These are phyloP conservation scores for Cucumis cinereus DNA, from an alignment of 306 rosid species.

Conservation along the genomic window DNA sequence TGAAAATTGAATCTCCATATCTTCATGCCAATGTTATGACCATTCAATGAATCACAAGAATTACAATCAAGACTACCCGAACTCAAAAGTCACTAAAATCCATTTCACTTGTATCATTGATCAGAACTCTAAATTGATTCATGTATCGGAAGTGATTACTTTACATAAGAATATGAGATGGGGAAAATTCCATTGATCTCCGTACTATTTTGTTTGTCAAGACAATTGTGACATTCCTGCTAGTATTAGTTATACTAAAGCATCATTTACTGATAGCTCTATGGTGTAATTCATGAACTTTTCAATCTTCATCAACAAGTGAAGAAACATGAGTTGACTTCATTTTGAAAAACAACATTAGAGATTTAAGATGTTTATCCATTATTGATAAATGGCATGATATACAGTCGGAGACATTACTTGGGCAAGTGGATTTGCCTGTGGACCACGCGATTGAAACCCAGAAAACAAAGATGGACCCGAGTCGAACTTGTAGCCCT, in stretches of 20 bases:
- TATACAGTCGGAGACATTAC: slow-evolving; percentile 12
- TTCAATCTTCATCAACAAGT: background rate
- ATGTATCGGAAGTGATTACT: background rate
- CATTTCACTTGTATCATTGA: background rate
- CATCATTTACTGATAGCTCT: background rate
- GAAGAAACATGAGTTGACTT: background rate
- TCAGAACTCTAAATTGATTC: background rate
- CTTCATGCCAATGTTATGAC: background rate
- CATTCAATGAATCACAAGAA: background rate
- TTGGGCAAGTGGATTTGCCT: slow-evolving; percentile 86
- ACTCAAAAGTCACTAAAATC: background rate
- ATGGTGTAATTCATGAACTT: background rate
- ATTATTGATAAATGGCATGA: background rate
- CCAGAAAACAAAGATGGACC: slow-evolving; percentile 89
- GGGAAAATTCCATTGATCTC: background rate
- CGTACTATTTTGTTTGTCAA: background rate
- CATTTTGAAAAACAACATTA: background rate
- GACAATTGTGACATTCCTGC: background rate
- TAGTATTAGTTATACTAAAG: background rate
- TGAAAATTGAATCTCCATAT: background rate
- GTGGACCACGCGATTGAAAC: slow-evolving; percentile 83
- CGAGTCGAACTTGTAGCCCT: slow-evolving; percentile 76
- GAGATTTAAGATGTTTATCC: background rate
- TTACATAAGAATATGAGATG: background rate
- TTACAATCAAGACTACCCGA: background rate